phyloP scores from a whole-genome alignment of 2,329 filamentous ascomycete genomes.

The Sclerotinia sclerotiorum region DNA sequence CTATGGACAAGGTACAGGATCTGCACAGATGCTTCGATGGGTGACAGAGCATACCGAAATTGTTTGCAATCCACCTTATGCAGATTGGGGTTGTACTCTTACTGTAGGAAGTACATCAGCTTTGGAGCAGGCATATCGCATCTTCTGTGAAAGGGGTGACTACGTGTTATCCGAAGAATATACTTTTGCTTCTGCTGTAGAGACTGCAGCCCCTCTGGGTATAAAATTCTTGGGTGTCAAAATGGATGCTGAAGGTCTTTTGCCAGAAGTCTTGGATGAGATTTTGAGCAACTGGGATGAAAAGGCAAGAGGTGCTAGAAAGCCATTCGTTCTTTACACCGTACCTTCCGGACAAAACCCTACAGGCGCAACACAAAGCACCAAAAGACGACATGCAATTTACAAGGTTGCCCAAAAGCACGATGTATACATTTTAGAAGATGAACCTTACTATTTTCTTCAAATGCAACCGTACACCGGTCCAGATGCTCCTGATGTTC shows the following conservation, averaged over 20 bases:
- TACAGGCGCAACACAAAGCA: conserved; percentile 67
- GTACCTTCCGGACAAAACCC: conserved; percentile 75
- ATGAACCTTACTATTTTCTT: conserved; percentile 75
- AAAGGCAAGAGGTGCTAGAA: conserved; percentile 54
- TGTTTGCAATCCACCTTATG: conserved; percentile 80
- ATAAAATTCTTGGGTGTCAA: conserved; percentile 59
- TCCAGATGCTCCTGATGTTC: conserved; percentile 24
- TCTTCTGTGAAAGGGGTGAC: conserved; percentile 76
- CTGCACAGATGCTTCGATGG: conserved; percentile 84
- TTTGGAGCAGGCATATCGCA: conserved; percentile 78
- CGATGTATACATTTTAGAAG: conserved; percentile 69
- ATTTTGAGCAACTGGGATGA: conserved; percentile 66
- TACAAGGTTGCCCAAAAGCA: conserved; percentile 70
- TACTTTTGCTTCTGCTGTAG: conserved; percentile 74
- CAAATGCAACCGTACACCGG: conserved; percentile 59
- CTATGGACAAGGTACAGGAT: conserved; percentile 84
- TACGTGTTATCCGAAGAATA: conserved; percentile 85
- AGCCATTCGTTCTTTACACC: conserved; percentile 68
- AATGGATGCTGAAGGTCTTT: conserved; percentile 66
- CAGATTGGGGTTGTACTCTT: conserved; percentile 84
- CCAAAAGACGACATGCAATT: conserved; percentile 57
- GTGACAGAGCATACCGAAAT: conserved; percentile 95
- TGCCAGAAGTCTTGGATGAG: conserved; percentile 60
- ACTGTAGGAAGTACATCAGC: conserved; percentile 84
- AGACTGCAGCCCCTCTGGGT: conserved; percentile 63